Evolutionary conservation across 257 asterid genomes (phyloP), one percentile per base, ranked within the genome.

Genomic region (Primulina huaijiensis): DNA sequence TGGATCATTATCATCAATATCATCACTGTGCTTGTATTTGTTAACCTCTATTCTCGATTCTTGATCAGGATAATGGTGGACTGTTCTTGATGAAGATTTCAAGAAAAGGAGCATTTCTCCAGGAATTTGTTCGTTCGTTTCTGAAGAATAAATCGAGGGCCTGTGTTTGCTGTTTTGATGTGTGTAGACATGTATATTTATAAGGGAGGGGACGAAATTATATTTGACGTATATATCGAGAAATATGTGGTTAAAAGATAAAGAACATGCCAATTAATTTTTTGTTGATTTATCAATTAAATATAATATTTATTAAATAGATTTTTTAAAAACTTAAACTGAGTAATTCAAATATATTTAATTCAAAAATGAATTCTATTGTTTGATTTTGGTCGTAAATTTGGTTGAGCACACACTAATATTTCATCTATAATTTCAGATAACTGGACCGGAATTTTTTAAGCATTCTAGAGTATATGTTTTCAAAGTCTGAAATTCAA

Each of bases 11-110:
- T 27, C 37, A 20, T 8, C 29, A 52, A 0, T 21, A 0, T 7
- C 29, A 27, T 17, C 33, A 20, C 30, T 27, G 30, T 30, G 50
- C 6, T 6, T 43, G 55, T 3, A 4, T 12, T 29, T 50, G 2
- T 7, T 63, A 21, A 37, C 62, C 14, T 65, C 63, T 2, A 74
- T 65, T 30, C 69, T 57, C n/a, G 19, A 43, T 12, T 66, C 74
- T 37, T 75, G 78, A 9, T 70, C 82, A 6, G 34, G 62, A 74
- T 30, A 67, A 61, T 87, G 79, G 66, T 87, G 83, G 31, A 82
- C 85, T 31, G 80, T 79, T 57, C 50, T 81, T 33, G 89, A 79
- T 8, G 66, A 64, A 2, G 85, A 82, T 85, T 81, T 85, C 77
- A 79, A 79, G 74, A 83, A 82, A 8, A 79, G 73, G 62, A 79